phyloP scores from a whole-genome alignment of 257 asterid genomes.

The Thymus mandschuricus region DNA sequence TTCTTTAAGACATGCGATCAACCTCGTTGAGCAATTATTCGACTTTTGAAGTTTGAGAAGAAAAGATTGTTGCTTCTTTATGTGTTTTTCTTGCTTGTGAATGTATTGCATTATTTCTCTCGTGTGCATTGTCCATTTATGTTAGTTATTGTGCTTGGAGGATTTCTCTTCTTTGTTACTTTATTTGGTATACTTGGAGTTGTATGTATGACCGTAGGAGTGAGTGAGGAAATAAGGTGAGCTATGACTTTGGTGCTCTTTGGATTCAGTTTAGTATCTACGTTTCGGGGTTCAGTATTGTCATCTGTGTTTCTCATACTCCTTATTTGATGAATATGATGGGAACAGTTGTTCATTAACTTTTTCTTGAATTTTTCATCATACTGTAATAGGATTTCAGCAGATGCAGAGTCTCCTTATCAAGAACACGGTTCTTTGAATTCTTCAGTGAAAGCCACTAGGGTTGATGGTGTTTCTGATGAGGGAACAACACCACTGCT shows the following conservation, averaged over 20 bases:
- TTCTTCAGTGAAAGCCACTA: conserved; percentile 40
- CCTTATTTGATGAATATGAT: background rate
- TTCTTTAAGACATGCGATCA: background rate
- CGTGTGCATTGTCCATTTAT: conserved; percentile 22
- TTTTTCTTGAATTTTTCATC: conserved; percentile 26
- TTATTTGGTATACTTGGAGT: background rate
- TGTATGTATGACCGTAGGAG: background rate
- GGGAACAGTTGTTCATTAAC: conserved; percentile 14
- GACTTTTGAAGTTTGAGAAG: background rate
- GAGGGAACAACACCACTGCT: conserved; percentile 60
- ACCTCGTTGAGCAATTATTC: background rate
- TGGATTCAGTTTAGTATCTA: background rate
- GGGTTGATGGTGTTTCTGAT: conserved; percentile 43
- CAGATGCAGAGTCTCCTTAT: conserved; percentile 30
- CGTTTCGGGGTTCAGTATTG: background rate
- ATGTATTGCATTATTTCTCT: background rate
- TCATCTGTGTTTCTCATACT: background rate
- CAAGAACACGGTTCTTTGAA: conserved; percentile 38
- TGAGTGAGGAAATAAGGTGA: background rate
- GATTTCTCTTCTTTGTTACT: background rate
- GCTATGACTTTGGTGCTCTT: background rate
- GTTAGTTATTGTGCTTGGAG: background rate
- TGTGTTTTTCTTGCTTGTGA: conserved; percentile 14
- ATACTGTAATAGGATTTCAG: conserved; percentile 41
- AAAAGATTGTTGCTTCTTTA: background rate